These are phyloP conservation scores for Leccinum fibrillosum DNA, from an alignment of 768 basidiomycete genomes.

Conservation along the genomic window DNA sequence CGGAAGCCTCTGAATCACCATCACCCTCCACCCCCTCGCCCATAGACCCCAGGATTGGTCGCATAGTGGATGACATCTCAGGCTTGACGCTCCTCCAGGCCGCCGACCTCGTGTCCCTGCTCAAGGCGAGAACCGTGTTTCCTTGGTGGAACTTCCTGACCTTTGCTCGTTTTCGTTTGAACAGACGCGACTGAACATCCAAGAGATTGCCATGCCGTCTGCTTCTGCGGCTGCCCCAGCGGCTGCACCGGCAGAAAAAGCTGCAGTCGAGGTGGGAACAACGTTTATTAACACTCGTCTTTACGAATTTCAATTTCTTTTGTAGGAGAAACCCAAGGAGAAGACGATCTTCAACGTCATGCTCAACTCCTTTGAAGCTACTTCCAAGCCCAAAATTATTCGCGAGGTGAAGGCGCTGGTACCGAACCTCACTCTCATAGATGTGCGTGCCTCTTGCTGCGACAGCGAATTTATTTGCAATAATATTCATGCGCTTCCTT, in stretches of 20 bases:
- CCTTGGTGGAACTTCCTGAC: not conserved
- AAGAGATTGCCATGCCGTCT: slow-evolving; percentile 83
- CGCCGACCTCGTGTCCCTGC: slow-evolving; percentile 84
- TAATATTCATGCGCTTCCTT: not conserved
- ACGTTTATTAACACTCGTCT: not conserved
- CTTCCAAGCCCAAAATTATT: slow-evolving; percentile 94
- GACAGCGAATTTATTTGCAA: not conserved
- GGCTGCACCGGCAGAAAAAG: slow-evolving; percentile 58
- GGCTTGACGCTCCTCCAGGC: slow-evolving; percentile 87
- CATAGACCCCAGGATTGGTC: slow-evolving; percentile 63
- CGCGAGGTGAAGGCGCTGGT: slow-evolving; percentile 95
- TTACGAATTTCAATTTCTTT: not conserved
- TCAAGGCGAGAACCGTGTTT: slow-evolving; percentile 62
- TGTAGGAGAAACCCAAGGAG: slow-evolving; percentile 93
- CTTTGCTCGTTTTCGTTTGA: not conserved
- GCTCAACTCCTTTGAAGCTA: slow-evolving; percentile 90
- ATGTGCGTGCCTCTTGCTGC: slow-evolving; percentile 53
- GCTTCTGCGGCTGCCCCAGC: slow-evolving; percentile 59
- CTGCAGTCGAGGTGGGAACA: slow-evolving; percentile 55
- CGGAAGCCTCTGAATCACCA: slow-evolving; percentile 39
- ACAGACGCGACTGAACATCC: slow-evolving; percentile 90
- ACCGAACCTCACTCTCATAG: slow-evolving; percentile 94
- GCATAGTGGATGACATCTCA: slow-evolving; percentile 93
- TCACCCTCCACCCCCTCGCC: slow-evolving; percentile 36
- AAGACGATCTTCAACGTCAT: slow-evolving; percentile 97